Evolutionary conservation across 257 asterid species (phyloP).

Genomic region (Capsicum rhomboideum): DNA sequence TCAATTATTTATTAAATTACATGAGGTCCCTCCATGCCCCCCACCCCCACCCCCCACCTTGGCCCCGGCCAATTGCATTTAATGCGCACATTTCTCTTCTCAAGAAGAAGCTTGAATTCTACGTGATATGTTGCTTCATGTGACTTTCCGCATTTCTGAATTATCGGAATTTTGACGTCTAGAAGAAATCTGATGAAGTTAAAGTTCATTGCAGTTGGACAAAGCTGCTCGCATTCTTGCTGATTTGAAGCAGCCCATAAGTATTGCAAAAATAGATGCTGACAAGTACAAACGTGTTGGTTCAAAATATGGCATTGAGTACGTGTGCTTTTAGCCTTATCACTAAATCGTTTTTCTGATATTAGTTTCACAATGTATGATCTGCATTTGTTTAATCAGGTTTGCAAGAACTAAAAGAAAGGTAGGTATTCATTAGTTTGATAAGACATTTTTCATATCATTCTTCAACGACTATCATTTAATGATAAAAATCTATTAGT

Average conservation of each 20-base stretch:
- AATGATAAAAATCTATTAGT: not conserved
- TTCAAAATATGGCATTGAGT: conserved; percentile 65
- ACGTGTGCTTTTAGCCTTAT: conserved; percentile 18
- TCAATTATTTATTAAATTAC: not conserved
- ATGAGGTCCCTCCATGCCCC: no score
- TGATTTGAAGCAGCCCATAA: conserved; percentile 61
- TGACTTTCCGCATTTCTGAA: not conserved
- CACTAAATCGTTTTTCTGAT: not conserved
- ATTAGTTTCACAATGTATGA: not conserved
- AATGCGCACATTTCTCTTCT: not conserved
- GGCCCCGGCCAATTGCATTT: not conserved
- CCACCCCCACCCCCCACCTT: no score
- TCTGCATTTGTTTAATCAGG: not conserved
- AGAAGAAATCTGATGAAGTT: not conserved
- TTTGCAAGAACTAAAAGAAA: not conserved
- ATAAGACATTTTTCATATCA: not conserved
- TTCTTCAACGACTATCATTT: not conserved
- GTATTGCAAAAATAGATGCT: conserved; percentile 76
- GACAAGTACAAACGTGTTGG: conserved; percentile 72
- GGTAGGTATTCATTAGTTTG: not conserved
- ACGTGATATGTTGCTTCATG: not conserved
- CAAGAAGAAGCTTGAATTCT: not conserved
- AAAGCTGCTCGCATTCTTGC: conserved; percentile 79
- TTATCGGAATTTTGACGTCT: not conserved
- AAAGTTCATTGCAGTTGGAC: conserved; percentile 54